phyloP scores from a whole-genome alignment of 306 rosid genomes.

The Quercus suber region DNA sequence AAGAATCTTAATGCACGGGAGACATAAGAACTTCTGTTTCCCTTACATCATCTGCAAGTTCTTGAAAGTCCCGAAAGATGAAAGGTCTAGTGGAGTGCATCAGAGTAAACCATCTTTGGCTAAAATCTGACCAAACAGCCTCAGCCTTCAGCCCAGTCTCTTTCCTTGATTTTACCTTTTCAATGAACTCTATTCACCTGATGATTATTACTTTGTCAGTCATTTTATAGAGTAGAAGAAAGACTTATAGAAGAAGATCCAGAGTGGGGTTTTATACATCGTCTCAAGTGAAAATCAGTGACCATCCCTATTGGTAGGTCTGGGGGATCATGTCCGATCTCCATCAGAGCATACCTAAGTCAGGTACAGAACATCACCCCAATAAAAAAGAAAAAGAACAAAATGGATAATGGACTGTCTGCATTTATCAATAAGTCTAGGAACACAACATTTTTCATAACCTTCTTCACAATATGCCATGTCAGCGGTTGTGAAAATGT shows the following conservation, averaged over 20 bases:
- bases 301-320: constrained; percentile 79
- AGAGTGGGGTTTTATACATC: constrained; percentile 37
- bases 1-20: not conserved
- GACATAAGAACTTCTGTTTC: not conserved
- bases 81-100: constrained; percentile 85
- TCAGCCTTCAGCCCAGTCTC: constrained; percentile 64
- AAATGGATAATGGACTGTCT: not conserved
- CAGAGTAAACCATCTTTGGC: constrained; percentile 89
- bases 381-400: not conserved
- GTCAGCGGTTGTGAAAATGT: no score
- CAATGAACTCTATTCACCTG: constrained; percentile 75
- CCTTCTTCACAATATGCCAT: no score
- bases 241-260: not conserved
- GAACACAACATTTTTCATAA: no score
- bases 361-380: not conserved
- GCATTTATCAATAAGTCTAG: not conserved
- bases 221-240: not conserved
- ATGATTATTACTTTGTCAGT: not conserved
- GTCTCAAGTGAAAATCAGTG: constrained; percentile 58
- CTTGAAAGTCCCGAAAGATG: constrained; percentile 64
- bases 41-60: constrained; percentile 80
- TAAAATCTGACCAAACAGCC: constrained; percentile 78
- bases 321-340: constrained; percentile 74
- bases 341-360: constrained; percentile 79
- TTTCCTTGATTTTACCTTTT: constrained; percentile 49